Conservation (phyloP, 2,329 filamentous ascomycete species). For the Stromatinia cepivora region DNA sequence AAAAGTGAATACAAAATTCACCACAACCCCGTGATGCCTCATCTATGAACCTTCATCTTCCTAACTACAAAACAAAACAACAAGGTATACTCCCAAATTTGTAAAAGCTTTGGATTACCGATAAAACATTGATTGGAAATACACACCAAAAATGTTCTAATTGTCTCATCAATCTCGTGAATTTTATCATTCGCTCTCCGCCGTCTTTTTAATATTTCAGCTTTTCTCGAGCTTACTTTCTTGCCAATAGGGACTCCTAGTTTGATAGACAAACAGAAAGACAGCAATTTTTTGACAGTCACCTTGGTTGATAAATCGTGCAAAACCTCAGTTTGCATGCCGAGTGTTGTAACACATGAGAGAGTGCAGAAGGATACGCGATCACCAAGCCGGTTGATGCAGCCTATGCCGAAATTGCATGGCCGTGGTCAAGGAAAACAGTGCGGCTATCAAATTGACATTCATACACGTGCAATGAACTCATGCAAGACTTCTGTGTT, state of each 20-base stretch:
- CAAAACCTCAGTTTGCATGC: background rate
- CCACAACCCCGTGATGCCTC: background rate
- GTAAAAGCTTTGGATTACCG: background rate
- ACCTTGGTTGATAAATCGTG: background rate
- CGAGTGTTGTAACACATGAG: background rate
- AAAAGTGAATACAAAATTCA: background rate
- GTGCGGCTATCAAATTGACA: background rate
- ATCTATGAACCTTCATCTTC: background rate
- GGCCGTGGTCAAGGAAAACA: background rate
- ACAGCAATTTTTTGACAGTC: background rate
- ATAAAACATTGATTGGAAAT: background rate
- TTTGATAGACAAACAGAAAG: too few species aligned
- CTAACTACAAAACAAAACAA: background rate
- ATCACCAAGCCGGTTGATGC: background rate
- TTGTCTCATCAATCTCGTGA: background rate
- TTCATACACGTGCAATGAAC: background rate
- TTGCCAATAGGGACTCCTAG: background rate
- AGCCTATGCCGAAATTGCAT: background rate
- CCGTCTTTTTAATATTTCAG: background rate
- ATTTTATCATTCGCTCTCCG: background rate
- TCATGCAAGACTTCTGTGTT: background rate
- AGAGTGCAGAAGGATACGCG: background rate
- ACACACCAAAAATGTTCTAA: background rate
- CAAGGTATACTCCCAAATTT: background rate
- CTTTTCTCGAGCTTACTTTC: background rate